Evolutionary conservation across 306 rosid genomes (phyloP).

Genomic region (Cicer chorassanicum): DNA sequence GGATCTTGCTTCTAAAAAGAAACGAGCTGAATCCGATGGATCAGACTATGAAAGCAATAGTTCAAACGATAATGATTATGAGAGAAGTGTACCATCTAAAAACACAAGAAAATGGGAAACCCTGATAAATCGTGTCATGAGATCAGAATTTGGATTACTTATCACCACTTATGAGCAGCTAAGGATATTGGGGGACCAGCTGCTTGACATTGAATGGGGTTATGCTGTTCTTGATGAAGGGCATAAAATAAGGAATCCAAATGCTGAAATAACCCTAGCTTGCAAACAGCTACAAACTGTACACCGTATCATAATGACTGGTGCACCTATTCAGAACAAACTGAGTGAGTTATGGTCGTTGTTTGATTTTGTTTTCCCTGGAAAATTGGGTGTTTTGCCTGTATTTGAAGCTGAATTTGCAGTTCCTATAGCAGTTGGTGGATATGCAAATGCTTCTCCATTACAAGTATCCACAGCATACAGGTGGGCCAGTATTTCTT

Average conservation of each 20-base stretch:
- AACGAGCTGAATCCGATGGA: constrained; percentile 66
- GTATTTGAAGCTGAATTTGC: constrained; percentile 97
- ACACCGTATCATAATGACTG: constrained; percentile 96
- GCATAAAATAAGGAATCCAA: constrained; percentile 92
- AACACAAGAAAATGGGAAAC: constrained; percentile 76
- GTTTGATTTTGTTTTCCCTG: constrained; percentile 99
- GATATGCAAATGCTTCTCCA: constrained; percentile 98
- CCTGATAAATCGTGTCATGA: constrained; percentile 70
- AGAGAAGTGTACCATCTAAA: constrained; percentile 52
- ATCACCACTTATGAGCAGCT: constrained; percentile 97
- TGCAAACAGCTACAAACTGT: constrained; percentile 96
- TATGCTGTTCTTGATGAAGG: constrained; percentile 97
- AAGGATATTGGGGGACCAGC: constrained; percentile 74
- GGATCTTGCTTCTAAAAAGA: constrained; percentile 61
- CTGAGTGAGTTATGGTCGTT: constrained; percentile 93
- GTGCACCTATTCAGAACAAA: constrained; percentile 98
- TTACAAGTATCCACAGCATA: constrained; percentile 98
- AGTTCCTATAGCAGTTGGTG: constrained; percentile 96
- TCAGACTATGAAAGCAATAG: constrained; percentile 70
- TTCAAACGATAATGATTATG: constrained; percentile 62
- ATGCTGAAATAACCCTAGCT: constrained; percentile 87
- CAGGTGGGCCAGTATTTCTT: constrained; percentile 58
- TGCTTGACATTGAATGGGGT: constrained; percentile 93
- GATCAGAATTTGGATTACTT: constrained; percentile 85
- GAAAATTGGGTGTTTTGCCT: constrained; percentile 97